Evolutionary conservation across 495 filamentous ascomycete species (phyloP).

Genomic region (Trichoderma erinaceum): DNA sequence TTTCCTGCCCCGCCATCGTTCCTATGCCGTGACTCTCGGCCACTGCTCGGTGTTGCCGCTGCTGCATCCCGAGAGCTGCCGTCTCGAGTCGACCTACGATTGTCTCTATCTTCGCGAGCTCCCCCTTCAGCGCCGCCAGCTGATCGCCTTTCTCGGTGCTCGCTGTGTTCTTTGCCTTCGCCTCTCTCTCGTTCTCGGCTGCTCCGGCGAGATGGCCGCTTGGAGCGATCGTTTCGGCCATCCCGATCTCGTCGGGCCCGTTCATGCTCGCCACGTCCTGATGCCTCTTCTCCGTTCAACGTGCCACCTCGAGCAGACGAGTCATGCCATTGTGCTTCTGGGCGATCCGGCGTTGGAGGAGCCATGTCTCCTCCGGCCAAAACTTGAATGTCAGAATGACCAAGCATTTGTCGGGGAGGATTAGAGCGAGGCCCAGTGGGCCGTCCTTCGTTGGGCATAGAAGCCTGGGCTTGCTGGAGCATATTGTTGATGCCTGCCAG

Average conservation of each 20-base stretch:
- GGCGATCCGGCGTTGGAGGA: constrained; percentile 40
- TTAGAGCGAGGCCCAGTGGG: constrained; percentile 28
- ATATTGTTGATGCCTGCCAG: constrained; percentile 47
- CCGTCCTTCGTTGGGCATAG: constrained; percentile 28
- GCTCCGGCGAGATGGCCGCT: constrained; percentile 35
- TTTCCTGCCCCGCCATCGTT: background rate
- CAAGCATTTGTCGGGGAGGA: constrained; percentile 34
- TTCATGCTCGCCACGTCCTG: constrained; percentile 36
- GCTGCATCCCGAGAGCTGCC: constrained; percentile 1
- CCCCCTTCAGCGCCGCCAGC: background rate
- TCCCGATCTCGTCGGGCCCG: constrained; percentile 40
- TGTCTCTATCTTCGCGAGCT: constrained; percentile 1
- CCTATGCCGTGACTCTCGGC: constrained; percentile 6
- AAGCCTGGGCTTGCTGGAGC: constrained; percentile 37
- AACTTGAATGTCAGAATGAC: constrained; percentile 43
- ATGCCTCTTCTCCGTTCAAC: constrained; percentile 32
- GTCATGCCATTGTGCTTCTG: constrained; percentile 30
- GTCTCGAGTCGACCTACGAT: constrained; percentile 8
- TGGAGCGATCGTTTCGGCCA: constrained; percentile 33
- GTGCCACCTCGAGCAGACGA: constrained; percentile 19
- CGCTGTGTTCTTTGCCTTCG: constrained; percentile 33
- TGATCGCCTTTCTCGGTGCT: constrained; percentile 32
- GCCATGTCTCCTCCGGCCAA: constrained; percentile 40
- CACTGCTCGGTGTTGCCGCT: constrained; percentile 5
- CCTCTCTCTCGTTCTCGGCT: constrained; percentile 31